Base-by-base conservation (phyloP, 1,284 basidiomycete species). In the Pseudozyma thailandica region DNA sequence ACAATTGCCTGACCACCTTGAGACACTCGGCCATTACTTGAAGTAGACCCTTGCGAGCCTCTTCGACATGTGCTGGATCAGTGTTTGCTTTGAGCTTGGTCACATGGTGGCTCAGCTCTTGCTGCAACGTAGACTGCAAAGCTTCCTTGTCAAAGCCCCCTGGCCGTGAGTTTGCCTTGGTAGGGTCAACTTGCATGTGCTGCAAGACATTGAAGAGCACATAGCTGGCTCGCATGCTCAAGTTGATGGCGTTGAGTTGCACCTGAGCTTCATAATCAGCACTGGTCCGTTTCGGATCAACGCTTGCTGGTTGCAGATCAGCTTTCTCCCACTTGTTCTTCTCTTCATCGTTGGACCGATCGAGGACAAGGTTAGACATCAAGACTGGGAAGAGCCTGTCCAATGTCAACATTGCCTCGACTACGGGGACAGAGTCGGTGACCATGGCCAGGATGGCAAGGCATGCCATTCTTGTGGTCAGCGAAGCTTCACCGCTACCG, bases 361-460 rank as follows among this genome's bases (percentile, higher is more conserved):
- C 63, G 21, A 66, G 63, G 3, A 60, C 25, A 1, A 66, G 33
- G 26, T 25, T 56, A 10, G 38, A 4, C 12, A 66, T 23, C 41
- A 66, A 30, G 4, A 60, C 35, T 0, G 56, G 45, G 30, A 66
- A 66, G 7, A 66, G 57, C 41, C 57, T 51, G 8, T 56, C 52
- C 27, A 66, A 30, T 7, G 57, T 56, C 27, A 66, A 13, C 49
- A 66, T 42, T 16, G 57, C 44, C 3, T 45, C 20, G 10, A 55
- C 26, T 1, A 35, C 52, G 13, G 23, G 15, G 28, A 26, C 37
- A 4, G 57, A 51, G 25, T 66, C 63, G 20, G 63, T 55, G 18
- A 66, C 63, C 53, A 59, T 66, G 13, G 63, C 57, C 9, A 66
- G 30, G 5, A 66, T 43, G 0, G 63, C 63, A 38, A 66, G 53